Conservation (phyloP, 1,284 basidiomycete species). For the Ceratorhiza oryzae-sativae region DNA sequence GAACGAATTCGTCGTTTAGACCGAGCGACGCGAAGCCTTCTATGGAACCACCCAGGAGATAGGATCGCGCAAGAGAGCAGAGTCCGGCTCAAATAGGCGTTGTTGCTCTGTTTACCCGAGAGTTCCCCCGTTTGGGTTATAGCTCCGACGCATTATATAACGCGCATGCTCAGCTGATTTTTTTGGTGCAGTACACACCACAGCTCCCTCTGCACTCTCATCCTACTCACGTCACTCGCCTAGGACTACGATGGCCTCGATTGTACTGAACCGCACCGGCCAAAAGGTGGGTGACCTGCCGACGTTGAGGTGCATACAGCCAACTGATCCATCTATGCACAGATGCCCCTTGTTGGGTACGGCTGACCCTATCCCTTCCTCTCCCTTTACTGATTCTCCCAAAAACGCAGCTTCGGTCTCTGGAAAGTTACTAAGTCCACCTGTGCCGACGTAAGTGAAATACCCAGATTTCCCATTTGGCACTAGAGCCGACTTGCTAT, state of each 20-base stretch:
- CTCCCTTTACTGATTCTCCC: constrained; percentile 15
- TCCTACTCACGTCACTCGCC: constrained; percentile 10
- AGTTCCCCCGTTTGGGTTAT: constrained; percentile 26
- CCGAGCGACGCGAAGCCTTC: constrained; percentile 23
- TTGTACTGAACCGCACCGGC: constrained; percentile 65
- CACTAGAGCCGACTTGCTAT: constrained; percentile 35
- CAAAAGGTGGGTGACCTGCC: constrained; percentile 57
- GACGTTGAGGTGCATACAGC: constrained; percentile 21
- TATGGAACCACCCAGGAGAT: constrained; percentile 15
- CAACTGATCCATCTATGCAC: constrained; percentile 39
- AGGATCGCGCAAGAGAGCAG: constrained; percentile 30
- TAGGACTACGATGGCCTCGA: constrained; percentile 55
- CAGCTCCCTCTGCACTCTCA: constrained; percentile 37
- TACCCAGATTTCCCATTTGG: not conserved
- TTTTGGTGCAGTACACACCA: constrained; percentile 12
- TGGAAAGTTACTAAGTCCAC: constrained; percentile 70
- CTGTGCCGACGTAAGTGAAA: constrained; percentile 63
- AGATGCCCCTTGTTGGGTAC: constrained; percentile 71
- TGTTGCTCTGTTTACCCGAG: not conserved
- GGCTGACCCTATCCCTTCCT: constrained; percentile 44
- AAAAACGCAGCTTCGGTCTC: constrained; percentile 63
- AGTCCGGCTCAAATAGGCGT: constrained; percentile 9
- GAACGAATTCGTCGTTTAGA: constrained; percentile 33
- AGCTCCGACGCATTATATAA: constrained; percentile 5
- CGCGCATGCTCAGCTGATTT: not conserved